Percentiles rank a stretch among this genome's conserved stretches.
phyloP scores from a whole-genome alignment of 805 yeast genomes.

The Metschnikowia koreensis region DNA sequence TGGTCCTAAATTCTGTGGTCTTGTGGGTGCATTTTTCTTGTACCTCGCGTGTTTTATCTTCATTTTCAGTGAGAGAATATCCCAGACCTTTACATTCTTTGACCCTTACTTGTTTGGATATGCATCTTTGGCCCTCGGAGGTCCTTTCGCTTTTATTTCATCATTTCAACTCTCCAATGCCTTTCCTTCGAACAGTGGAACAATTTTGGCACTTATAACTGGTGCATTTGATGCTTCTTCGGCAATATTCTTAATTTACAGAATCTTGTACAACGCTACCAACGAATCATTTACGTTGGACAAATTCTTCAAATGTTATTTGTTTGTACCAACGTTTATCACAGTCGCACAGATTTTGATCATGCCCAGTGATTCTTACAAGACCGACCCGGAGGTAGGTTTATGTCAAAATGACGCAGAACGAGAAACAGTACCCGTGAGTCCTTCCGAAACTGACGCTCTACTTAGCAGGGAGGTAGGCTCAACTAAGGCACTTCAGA shows the following conservation, averaged over 20 bases:
- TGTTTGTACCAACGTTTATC: constrained; percentile 50
- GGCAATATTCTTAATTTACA: constrained; percentile 51
- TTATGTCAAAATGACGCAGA: constrained; percentile 25
- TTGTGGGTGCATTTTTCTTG: constrained; percentile 49
- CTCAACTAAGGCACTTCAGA: constrained; percentile 6
- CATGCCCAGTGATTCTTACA: constrained; percentile 52
- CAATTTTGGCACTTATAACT: constrained; percentile 51
- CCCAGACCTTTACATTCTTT: constrained; percentile 20
- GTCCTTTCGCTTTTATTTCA: constrained; percentile 56
- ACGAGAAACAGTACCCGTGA: constrained; percentile 4
- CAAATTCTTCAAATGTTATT: constrained; percentile 46
- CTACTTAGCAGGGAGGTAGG: constrained; percentile 19
- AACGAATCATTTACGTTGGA: constrained; percentile 37
- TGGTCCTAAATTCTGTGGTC: constrained; percentile 55
- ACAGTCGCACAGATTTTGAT: constrained; percentile 42
- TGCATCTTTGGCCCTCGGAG: constrained; percentile 54
- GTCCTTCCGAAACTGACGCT: constrained; percentile 23
- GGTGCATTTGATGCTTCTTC: constrained; percentile 62
- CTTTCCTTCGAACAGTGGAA: constrained; percentile 53
- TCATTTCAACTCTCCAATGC: constrained; percentile 57
- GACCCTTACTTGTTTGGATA: constrained; percentile 56
- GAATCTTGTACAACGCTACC: constrained; percentile 35
- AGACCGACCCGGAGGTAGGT: constrained; percentile 31
- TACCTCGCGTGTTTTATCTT: constrained; percentile 46
- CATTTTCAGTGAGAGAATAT: constrained; percentile 35